Evolutionary conservation across 345 rosid genomes (phyloP).

Genomic region (Aegle marmelos): DNA sequence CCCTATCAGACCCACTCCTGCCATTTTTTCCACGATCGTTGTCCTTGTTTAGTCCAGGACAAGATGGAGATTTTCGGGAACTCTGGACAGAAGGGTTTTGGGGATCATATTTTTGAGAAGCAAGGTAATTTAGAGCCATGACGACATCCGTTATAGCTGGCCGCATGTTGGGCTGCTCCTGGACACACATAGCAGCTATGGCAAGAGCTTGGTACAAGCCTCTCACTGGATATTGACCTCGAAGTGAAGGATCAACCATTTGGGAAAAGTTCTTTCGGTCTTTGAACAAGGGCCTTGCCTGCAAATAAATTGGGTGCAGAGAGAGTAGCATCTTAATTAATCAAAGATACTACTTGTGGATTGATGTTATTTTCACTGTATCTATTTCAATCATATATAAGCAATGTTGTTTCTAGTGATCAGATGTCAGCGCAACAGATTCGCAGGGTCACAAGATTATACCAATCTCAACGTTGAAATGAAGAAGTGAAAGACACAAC

Average conservation of each 20-base stretch:
- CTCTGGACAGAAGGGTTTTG: slow-evolving; percentile 24
- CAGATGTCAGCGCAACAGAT: not conserved
- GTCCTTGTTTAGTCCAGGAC: slow-evolving; percentile 2
- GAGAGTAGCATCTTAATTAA: not conserved
- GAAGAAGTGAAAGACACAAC: not conserved
- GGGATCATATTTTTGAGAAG: slow-evolving; percentile 58
- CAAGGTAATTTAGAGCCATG: slow-evolving; percentile 70
- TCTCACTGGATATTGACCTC: slow-evolving; percentile 66
- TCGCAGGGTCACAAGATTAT: not conserved
- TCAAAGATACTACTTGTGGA: not conserved
- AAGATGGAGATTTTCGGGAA: slow-evolving; percentile 24
- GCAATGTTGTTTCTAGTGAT: not conserved
- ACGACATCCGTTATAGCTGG: slow-evolving; percentile 80
- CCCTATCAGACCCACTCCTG: not conserved
- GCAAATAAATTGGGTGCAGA: slow-evolving; percentile 12
- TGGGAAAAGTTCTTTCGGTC: slow-evolving; percentile 63
- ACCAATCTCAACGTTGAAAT: not conserved
- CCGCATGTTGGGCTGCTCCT: slow-evolving; percentile 81
- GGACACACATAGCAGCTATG: slow-evolving; percentile 92
- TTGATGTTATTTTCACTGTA: not conserved
- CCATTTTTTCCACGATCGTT: slow-evolving; percentile 13
- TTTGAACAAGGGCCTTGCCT: slow-evolving; percentile 89
- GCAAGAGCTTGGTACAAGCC: slow-evolving; percentile 92
- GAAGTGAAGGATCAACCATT: slow-evolving; percentile 81
- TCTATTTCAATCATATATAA: not conserved